phyloP scores from a whole-genome alignment of 2,329 filamentous ascomycete species.

The Fusarium luffae region DNA sequence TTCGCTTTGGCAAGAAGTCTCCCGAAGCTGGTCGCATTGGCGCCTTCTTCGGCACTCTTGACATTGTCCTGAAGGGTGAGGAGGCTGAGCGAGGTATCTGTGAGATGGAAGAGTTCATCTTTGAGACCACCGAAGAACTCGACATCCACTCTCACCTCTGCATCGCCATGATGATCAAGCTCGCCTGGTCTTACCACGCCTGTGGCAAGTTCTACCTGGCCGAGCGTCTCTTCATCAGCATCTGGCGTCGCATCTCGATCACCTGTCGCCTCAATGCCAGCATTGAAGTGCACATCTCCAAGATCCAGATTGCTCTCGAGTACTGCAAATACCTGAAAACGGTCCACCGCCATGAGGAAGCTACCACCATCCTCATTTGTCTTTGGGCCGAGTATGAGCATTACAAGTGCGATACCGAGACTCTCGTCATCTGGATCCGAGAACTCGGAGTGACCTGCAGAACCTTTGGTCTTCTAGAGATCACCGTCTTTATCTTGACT shows the following conservation, averaged over 20 bases:
- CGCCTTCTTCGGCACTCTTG: constrained; percentile 49
- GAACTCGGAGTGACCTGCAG: constrained; percentile 51
- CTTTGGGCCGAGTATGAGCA: constrained; percentile 56
- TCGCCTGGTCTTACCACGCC: constrained; percentile 51
- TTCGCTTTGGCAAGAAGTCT: constrained; percentile 49
- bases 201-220: constrained; percentile 49
- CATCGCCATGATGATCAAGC: constrained; percentile 50
- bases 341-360: constrained; percentile 50
- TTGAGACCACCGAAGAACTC: constrained; percentile 51
- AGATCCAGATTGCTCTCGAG: constrained; percentile 53
- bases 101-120: constrained; percentile 50
- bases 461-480: constrained; percentile 48
- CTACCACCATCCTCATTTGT: constrained; percentile 54
- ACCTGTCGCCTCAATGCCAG: constrained; percentile 46
- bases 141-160: constrained; percentile 49
- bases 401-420: constrained; percentile 47
- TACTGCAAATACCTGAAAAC: constrained; percentile 51
- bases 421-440: constrained; percentile 50
- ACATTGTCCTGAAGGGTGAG: constrained; percentile 49
- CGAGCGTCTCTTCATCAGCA: constrained; percentile 53
- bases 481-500: constrained; percentile 51
- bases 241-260: constrained; percentile 54
- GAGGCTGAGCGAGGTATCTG: constrained; percentile 42
- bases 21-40: constrained; percentile 46
- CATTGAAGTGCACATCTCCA: constrained; percentile 51